These are phyloP conservation scores for Solanum etuberosum DNA, from an alignment of 257 asterid genomes.

Conservation along the genomic window DNA sequence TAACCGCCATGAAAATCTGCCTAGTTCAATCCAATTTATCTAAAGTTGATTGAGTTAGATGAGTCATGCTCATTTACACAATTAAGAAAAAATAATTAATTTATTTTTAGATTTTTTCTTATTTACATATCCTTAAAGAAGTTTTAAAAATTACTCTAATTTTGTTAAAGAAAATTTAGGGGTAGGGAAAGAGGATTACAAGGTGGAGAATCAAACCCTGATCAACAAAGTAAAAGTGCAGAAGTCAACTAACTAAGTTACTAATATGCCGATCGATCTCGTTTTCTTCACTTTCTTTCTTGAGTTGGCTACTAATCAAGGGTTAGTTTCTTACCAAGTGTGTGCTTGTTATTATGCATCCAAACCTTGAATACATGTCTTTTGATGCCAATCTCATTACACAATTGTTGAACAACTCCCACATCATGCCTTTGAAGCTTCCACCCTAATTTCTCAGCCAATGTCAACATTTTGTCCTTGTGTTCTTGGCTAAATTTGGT, in stretches of 20 bases:
- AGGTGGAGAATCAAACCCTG: no score
- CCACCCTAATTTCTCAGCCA: slow-evolving; percentile 69
- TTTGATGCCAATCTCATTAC: slow-evolving; percentile 43
- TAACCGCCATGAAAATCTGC: background rate
- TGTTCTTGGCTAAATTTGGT: slow-evolving; percentile 60
- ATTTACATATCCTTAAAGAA: no score
- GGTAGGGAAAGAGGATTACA: no score
- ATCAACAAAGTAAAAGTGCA: no score
- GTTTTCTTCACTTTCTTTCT: background rate
- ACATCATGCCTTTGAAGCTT: slow-evolving; percentile 59
- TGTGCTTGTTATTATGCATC: slow-evolving; percentile 28
- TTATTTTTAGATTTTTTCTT: background rate
- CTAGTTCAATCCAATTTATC: background rate
- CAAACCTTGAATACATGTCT: no score
- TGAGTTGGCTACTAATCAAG: background rate
- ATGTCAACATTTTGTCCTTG: slow-evolving; percentile 59
- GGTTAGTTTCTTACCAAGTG: slow-evolving; percentile 50
- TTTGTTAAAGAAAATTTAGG: no score
- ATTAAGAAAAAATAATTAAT: background rate
- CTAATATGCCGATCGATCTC: no score
- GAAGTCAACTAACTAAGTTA: background rate
- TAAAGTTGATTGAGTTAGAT: background rate
- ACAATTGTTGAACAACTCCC: slow-evolving; percentile 45
- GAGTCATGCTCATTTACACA: background rate
- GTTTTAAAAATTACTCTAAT: no score